Evolutionary conservation across 495 filamentous ascomycete species (phyloP), one percentile per base, ranked within the genome.

Genomic region (Letharia lupina): DNA sequence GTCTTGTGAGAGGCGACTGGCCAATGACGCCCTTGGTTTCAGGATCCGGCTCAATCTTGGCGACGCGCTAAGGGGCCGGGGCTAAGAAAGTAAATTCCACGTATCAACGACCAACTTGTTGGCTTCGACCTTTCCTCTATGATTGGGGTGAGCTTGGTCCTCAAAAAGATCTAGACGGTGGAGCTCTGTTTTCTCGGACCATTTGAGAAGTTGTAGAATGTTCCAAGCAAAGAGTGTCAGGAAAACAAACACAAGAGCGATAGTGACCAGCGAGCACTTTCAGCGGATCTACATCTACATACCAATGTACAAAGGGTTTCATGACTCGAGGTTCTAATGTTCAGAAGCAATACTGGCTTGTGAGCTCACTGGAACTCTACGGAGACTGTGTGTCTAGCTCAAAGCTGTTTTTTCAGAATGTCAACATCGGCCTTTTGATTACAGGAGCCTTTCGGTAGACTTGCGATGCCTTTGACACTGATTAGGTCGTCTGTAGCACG

Each of bases 1-100:
- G 3, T 9, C 47, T 47, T 48, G 47, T 48, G 20, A n/a, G 20
- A 52, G 23, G n/a, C 23, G 23, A 28, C 23, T 28, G 23, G 48
- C 48, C 48, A 52, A 52, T 52, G 48, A 52, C 48, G 48, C 48
- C 48, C 48, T 52, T 15, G 48, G 48, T 52, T 52, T 52, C 48
- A 52, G 48, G 7, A 52, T 52, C 48, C 11, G 48, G 23, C 48
- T 52, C n/a, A 28, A 52, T 52, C 13, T 31, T 52, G 48, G 48
- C 48, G 48, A 52, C 48, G 48, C 48, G 48, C 48, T 52, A 52
- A 52, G 23, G 48, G 48, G 48, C 23, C 48, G 48, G 48, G 23
- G 48, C 48, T 52, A 28, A 52, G 48, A 52, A 52, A 52, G 48
- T 52, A 13, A 31, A 20, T n/a, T 45, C 15, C 42, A 45, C 16